Percentiles rank a stretch among this genome's conserved stretches.
Conservation (phyloP, 2,329 filamentous ascomycete genomes). For the Daldinia eschscholtzii region DNA sequence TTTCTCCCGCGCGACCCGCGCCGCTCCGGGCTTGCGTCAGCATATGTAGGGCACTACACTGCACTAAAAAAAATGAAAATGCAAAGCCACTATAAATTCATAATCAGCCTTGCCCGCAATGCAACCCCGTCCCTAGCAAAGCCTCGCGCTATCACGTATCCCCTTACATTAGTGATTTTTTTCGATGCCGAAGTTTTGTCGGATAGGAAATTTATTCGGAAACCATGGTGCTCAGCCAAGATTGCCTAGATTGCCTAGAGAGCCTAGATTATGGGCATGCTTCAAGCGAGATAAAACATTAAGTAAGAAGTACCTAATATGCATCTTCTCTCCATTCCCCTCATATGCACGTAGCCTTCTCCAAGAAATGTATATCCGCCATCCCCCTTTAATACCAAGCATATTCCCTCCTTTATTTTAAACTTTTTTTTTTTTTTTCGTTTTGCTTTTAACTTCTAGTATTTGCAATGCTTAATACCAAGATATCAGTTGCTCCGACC, state of each 20-base stretch:
- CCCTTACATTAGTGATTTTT: constrained; percentile 1
- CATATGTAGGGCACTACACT: neutral
- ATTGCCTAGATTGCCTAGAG: neutral
- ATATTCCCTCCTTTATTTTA: neutral
- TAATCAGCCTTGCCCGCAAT: neutral
- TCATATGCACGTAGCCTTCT: constrained; percentile 5
- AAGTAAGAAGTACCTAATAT: constrained; percentile 10
- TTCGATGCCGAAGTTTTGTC: neutral
- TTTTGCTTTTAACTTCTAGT: constrained; percentile 46
- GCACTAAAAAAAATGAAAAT: too few relatives aligned
- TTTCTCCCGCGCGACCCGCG: constrained; percentile 27
- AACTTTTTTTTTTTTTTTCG: neutral
- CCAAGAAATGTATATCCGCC: neutral
- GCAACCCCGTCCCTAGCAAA: constrained; percentile 7
- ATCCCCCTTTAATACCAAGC: constrained; percentile 4
- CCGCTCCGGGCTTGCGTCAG: constrained; percentile 34
- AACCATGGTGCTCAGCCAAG: constrained; percentile 8
- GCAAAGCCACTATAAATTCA: constrained; percentile 4
- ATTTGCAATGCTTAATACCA: constrained; percentile 89
- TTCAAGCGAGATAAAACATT: constrained; percentile 21
- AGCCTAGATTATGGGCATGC: constrained; percentile 6
- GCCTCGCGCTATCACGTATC: neutral
- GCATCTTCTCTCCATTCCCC: constrained; percentile 12
- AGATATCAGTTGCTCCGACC: constrained; percentile 84
- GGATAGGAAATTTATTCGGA: constrained; percentile 1